Base-by-base conservation (phyloP, 1,284 basidiomycete genomes). In the Grifola frondosa region DNA sequence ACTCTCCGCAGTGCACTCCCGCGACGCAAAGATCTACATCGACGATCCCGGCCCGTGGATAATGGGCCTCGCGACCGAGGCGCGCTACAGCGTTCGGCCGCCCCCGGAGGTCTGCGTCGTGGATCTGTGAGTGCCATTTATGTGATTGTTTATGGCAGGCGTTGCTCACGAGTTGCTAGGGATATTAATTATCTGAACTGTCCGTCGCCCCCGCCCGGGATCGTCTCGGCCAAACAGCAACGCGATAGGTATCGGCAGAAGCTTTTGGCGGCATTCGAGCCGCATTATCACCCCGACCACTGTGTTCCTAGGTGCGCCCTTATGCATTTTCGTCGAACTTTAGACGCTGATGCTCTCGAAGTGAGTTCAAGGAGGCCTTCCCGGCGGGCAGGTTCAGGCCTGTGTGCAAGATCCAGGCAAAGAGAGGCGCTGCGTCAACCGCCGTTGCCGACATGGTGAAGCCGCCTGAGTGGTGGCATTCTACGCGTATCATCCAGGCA, bases 321-420 rank as follows among this genome's bases (percentile, higher is more conserved):
- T 15, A 3, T 12, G 28, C 31, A 25, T 41, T 25, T 16, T 17
- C 16, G 12, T 9, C 20, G 3, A 21, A 11, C 40, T 6, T 11
- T 37, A 30, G n/a, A n/a, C n/a, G 3, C 21, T 30, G 30, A 37
- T 26, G 30, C 39, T 43, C 24, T 44, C 46, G 11, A 52, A 88
- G 87, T 49, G 95, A 97, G 65, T 91, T 96, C 72, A 93, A 94
- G 61, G 91, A 97, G 60, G 91, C 95, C 3, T 97, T 96, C 70
- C 93, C 95, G 4, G 89, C 87, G 2, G 92, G 93, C 35, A 78
- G 88, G 37, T 91, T 92, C 71, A 72, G 84, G 33, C 87, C 87
- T 10, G 79, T 86, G 30, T 92, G 85, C 73, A 89, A 87, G 63
- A 91, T 88, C 44, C 85, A 85, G 62, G 86, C 84, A 23, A 91